Percentiles rank a stretch among this genome's conserved stretches.
Conservation (phyloP, 495 filamentous ascomycete genomes). For the Collariella sp. region DNA sequence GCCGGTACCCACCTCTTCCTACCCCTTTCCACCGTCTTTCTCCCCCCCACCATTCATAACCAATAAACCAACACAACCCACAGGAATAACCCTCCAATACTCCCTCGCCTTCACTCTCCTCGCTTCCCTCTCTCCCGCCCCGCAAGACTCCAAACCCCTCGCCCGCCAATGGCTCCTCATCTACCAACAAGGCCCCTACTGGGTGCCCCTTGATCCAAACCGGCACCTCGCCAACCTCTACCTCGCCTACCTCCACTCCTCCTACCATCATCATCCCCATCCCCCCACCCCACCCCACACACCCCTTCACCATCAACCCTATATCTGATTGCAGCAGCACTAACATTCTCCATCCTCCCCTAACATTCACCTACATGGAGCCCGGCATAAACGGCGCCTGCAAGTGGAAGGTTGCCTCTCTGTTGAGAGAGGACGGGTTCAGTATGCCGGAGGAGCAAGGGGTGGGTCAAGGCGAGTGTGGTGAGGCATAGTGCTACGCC, state of each 20-base stretch:
- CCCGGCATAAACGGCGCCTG: conserved; percentile 21
- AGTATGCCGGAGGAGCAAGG: background rate
- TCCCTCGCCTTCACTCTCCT: conserved; percentile 5
- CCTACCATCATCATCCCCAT: background rate
- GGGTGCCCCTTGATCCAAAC: conserved; percentile 11
- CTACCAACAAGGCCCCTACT: conserved; percentile 16
- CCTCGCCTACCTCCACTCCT: background rate
- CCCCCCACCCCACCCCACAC: background rate
- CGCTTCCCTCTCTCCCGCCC: background rate
- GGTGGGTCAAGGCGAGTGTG: background rate
- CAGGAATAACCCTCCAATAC: conserved; percentile 13
- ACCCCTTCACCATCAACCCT: background rate
- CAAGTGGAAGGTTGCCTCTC: conserved; percentile 16
- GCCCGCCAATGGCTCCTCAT: conserved; percentile 16
- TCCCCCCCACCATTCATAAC: background rate
- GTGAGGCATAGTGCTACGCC: conserved; percentile 4
- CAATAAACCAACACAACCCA: background rate
- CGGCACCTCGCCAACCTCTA: conserved; percentile 10
- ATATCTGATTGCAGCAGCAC: background rate
- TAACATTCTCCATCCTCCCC: conserved; percentile 10
- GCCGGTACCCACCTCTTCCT: background rate
- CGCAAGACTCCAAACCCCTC: conserved; percentile 7
- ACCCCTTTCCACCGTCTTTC: background rate
- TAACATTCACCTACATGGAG: conserved; percentile 17
- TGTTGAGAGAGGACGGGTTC: background rate